Base-by-base conservation (phyloP, 139 green algal species). In the Picochlorum sp. region DNA sequence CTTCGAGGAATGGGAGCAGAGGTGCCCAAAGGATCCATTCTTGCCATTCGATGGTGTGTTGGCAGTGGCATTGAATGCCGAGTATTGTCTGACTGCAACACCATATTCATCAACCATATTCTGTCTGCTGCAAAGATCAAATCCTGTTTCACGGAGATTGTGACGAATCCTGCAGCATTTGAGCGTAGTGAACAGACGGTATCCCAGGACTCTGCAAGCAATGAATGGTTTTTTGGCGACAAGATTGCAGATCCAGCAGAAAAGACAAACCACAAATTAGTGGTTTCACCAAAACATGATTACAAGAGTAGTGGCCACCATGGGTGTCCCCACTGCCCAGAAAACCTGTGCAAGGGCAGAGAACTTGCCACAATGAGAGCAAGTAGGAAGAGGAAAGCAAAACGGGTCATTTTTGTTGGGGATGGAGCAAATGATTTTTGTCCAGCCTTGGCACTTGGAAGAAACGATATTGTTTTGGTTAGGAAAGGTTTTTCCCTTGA, bases 371-470 rank as follows among this genome's bases (percentile, higher is more conserved):
- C 58, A 15, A 56, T 89, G 26, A 54, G 20, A 30, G 50, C 65
- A 78, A 18, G 32, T 13, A 41, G 34, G 8, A 41, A 11, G 8
- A 13, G 34, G 8, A 41, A 41, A 41, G 34, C 34, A 2, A 41
- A 41, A 41, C 34, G 34, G 7, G 6, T 41, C 34, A 71, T 93
- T 20, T 93, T 84, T 72, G 70, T 59, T 56, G 89, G 87, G 10
- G 89, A 92, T 45, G 85, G 87, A 26, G 76, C 74, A 24, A 89
- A 88, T 57, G 89, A 95, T 74, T 64, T 93, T 20, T 95, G 89
- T 64, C 83, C 83, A 6, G 77, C 81, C 11, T 68, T 93, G 49
- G 10, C 58, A 2, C 82, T 95, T 58, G 68, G 75, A 4, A 49
- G 78, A 1, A 28, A 57, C 3, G 88, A 95, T 66, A 67, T 80